Percentiles rank a stretch among this genome's conserved stretches.
Evolutionary conservation across 2,329 filamentous ascomycete species (phyloP).

Genomic region (Clarireedia homoeocarpa): DNA sequence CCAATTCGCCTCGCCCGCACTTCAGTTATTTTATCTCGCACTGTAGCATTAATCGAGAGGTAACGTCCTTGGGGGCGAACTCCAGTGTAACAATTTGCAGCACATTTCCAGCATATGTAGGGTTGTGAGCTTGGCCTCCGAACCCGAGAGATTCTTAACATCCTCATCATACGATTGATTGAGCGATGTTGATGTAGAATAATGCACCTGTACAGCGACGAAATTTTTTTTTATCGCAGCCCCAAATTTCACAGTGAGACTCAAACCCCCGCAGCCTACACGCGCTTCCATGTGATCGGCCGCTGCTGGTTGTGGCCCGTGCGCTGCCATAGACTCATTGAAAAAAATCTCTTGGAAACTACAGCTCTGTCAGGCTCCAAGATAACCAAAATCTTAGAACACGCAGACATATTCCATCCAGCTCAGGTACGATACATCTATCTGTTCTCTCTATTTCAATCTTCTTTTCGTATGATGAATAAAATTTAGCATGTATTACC

Average conservation of each 20-base stretch:
- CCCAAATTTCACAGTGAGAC: background rate
- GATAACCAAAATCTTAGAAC: too few relatives aligned
- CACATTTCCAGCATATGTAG: constrained; percentile 24
- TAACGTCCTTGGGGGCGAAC: background rate
- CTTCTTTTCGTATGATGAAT: constrained; percentile 28
- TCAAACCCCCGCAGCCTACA: too few relatives aligned
- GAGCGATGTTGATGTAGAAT: background rate
- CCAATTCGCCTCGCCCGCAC: background rate
- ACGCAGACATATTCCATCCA: too few relatives aligned
- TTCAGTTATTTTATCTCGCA: background rate
- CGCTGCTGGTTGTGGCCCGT: too few relatives aligned
- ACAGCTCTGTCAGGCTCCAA: too few relatives aligned
- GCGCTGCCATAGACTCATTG: too few relatives aligned
- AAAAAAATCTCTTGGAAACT: too few relatives aligned
- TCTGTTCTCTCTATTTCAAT: background rate
- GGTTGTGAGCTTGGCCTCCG: constrained; percentile 10
- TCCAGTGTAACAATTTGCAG: constrained; percentile 12
- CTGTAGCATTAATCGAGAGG: background rate
- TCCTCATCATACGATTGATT: constrained; percentile 9
- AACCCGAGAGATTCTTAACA: constrained; percentile 17
- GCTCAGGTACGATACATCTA: constrained; percentile 13
- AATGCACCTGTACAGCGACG: background rate
- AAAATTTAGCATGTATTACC: constrained; percentile 37
- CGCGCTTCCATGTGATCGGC: too few relatives aligned
- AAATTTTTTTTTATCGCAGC: background rate